Percentiles rank a stretch among this genome's conserved stretches.
phyloP scores from a whole-genome alignment of 2,329 filamentous ascomycete genomes.

The Colletotrichum phormii region DNA sequence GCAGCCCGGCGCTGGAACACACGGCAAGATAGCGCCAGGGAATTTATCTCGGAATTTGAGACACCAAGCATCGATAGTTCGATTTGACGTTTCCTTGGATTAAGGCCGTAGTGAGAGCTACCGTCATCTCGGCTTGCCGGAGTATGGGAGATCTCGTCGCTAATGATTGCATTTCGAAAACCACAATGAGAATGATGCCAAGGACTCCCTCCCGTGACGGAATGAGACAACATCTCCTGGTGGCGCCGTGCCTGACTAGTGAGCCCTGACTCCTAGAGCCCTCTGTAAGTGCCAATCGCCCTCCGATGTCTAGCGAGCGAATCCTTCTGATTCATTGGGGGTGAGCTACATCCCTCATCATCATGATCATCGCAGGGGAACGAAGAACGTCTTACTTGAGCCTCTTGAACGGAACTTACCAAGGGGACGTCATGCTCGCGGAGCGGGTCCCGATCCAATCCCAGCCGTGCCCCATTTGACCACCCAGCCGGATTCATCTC shows the following conservation, averaged over 20 bases:
- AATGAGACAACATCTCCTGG: conserved; percentile 9
- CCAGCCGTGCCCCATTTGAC: neutral
- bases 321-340: conserved; percentile 14
- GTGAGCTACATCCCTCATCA: neutral
- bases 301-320: neutral
- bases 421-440: neutral
- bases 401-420: neutral
- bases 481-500: neutral
- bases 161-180: conserved; percentile 21
- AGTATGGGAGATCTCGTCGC: neutral
- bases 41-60: neutral
- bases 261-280: neutral
- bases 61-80: neutral
- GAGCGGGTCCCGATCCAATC: neutral
- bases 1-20: neutral
- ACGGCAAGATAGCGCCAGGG: neutral
- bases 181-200: neutral
- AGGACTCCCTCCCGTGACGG: conserved; percentile 25
- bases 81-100: neutral
- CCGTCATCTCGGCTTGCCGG: neutral
- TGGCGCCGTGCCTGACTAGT: neutral
- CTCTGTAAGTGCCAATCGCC: neutral
- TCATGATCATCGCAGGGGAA: conserved; percentile 6
- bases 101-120: neutral
- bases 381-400: conserved; percentile 8